A percentile compares a stretch with the other conserved stretches of the same genome.
Evolutionary conservation across 306 rosid genomes (phyloP).

Genomic region (Ormosia semicastrata): DNA sequence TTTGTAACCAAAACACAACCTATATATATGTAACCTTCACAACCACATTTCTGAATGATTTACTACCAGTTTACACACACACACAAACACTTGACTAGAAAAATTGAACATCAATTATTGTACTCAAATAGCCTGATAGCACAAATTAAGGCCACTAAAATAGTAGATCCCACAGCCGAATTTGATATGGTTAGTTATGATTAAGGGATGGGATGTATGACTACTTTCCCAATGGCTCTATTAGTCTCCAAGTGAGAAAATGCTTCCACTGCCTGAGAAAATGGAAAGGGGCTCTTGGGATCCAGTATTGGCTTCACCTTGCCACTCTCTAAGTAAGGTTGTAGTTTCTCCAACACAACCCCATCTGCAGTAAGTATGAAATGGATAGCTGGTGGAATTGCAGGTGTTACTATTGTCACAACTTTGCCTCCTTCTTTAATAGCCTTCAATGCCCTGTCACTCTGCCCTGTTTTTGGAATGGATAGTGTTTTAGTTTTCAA

Average conservation of each 20-base stretch:
- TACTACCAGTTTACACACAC: no score
- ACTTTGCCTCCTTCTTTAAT: conserved; percentile 62
- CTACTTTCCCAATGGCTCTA: conserved; percentile 59
- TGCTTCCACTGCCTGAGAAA: conserved; percentile 52
- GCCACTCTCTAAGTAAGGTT: conserved; percentile 59
- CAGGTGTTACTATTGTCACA: conserved; percentile 44
- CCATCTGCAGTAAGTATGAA: conserved; percentile 43
- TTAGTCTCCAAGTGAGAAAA: conserved; percentile 52
- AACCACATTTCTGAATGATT: no score
- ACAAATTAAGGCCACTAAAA: no score
- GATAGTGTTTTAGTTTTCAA: background rate
- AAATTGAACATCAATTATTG: no score
- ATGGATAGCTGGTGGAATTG: background rate
- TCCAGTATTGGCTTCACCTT: conserved; percentile 66
- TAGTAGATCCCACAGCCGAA: no score
- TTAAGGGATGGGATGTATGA: conserved; percentile 58
- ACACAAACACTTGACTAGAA: no score
- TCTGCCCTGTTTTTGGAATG: conserved; percentile 37
- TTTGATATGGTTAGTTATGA: no score
- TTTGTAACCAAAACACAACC: no score
- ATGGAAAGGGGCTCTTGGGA: conserved; percentile 59
- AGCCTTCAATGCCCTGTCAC: conserved; percentile 47
- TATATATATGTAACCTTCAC: no score
- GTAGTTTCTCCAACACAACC: conserved; percentile 47
- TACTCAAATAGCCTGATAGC: no score